Conservation (phyloP, 2,329 filamentous ascomycete species). For the Exophiala phaeomuriformis region DNA sequence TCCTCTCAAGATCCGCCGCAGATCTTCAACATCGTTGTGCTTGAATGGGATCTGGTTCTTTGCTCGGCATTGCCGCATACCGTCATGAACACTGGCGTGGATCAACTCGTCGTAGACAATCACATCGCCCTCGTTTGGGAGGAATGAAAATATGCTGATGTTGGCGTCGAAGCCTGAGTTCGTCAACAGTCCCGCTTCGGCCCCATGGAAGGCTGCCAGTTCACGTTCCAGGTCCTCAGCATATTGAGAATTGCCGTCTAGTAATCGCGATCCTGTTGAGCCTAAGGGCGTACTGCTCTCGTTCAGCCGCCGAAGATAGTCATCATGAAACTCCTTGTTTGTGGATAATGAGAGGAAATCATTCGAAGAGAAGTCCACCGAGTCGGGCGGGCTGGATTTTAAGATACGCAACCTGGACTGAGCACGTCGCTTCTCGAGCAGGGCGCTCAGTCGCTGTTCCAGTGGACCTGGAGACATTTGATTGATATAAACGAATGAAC, state of each 20-base stretch:
- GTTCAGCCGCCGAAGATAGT: constrained; percentile 44
- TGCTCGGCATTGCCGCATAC: constrained; percentile 60
- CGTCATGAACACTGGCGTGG: constrained; percentile 72
- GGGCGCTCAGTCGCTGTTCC: constrained; percentile 16
- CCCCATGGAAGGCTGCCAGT: constrained; percentile 55
- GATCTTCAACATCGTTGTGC: constrained; percentile 41
- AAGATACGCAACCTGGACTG: constrained; percentile 43
- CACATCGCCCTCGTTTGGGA: constrained; percentile 54
- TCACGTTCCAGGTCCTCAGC: constrained; percentile 52
- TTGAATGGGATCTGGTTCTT: constrained; percentile 38
- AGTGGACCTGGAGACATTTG: constrained; percentile 18
- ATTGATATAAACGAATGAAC: too few relatives aligned
- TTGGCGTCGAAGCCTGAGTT: constrained; percentile 63
- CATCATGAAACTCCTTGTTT: constrained; percentile 40
- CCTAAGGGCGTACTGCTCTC: constrained; percentile 41
- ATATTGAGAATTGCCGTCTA: constrained; percentile 59
- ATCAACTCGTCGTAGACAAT: constrained; percentile 69
- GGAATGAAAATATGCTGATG: constrained; percentile 53
- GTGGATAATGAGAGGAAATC: constrained; percentile 56
- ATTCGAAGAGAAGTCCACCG: constrained; percentile 57
- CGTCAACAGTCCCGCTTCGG: constrained; percentile 52
- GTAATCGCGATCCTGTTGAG: constrained; percentile 54
- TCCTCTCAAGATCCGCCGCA: constrained; percentile 34
- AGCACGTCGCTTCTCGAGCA: constrained; percentile 35
- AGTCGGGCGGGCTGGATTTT: constrained; percentile 38